phyloP scores from a whole-genome alignment of 345 rosid species.

The Salix koriyanagi region DNA sequence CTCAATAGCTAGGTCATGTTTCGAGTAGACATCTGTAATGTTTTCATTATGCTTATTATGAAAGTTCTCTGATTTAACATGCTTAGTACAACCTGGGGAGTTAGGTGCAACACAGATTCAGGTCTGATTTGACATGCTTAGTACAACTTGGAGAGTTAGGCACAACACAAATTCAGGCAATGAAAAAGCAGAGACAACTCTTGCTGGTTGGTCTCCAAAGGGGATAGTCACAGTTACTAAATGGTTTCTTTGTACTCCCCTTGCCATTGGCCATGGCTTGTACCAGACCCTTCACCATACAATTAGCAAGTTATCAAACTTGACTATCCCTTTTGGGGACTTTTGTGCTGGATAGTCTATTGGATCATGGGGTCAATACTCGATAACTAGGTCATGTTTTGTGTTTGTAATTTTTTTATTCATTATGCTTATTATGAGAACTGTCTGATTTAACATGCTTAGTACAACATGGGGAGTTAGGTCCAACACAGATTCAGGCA shows the following conservation, averaged over 20 bases:
- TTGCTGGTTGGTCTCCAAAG: too few species aligned
- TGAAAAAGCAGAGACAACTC: too few species aligned
- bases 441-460: conserved; percentile 26
- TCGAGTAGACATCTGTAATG: neutral
- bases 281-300: neutral
- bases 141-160: conserved; percentile 53
- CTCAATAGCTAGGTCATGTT: neutral
- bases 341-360: neutral
- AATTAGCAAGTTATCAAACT: neutral
- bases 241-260: neutral
- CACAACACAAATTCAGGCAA: conserved; percentile 42
- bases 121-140: conserved; percentile 25
- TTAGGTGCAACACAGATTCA: conserved; percentile 64
- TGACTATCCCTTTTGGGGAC: neutral
- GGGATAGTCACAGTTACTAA: too few species aligned
- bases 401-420: neutral
- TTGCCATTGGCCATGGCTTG: neutral
- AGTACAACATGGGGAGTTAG: conserved; percentile 49
- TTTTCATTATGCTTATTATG: neutral
- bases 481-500: conserved; percentile 22
- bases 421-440: neutral
- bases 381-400: neutral
- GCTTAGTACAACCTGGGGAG: conserved; percentile 32
- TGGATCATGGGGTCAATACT: neutral
- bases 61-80: conserved; percentile 26